Evolutionary conservation across 495 filamentous ascomycete species (phyloP).

Genomic region (Arthonia radiata): DNA sequence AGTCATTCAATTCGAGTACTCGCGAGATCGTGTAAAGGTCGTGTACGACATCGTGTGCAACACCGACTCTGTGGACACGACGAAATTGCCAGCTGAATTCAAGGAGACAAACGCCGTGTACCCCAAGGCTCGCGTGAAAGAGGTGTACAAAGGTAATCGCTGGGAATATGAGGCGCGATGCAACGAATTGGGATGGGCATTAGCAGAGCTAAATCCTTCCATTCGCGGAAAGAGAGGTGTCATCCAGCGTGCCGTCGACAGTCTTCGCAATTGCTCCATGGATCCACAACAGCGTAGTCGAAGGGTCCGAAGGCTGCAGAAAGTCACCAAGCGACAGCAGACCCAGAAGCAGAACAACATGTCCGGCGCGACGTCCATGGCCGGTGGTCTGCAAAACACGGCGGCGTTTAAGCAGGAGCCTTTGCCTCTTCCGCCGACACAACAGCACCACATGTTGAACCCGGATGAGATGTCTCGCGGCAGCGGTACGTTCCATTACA

Average conservation of each 20-base stretch:
- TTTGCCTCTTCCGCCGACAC: too few species aligned
- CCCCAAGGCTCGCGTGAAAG: slow-evolving; percentile 78
- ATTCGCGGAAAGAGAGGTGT: slow-evolving; percentile 80
- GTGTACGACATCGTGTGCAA: slow-evolving; percentile 97
- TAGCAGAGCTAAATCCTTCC: slow-evolving; percentile 77
- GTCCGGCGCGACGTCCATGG: too few species aligned
- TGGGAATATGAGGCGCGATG: slow-evolving; percentile 94
- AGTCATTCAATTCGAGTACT: slow-evolving; percentile 98
- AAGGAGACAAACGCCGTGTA: slow-evolving; percentile 97
- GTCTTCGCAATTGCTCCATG: slow-evolving; percentile 97
- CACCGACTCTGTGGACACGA: slow-evolving; percentile 85
- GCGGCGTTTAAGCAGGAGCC: too few species aligned
- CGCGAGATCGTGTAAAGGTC: slow-evolving; percentile 93
- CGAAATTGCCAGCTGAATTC: slow-evolving; percentile 64
- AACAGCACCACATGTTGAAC: too few species aligned
- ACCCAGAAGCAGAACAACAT: slow-evolving; percentile 23
- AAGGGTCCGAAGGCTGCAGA: slow-evolving; percentile 80
- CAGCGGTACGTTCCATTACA: too few species aligned
- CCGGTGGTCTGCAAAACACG: too few species aligned
- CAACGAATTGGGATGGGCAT: slow-evolving; percentile 91
- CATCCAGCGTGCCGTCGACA: slow-evolving; percentile 92
- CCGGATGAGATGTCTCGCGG: too few species aligned
- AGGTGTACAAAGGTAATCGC: slow-evolving; percentile 85
- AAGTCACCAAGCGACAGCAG: slow-evolving; percentile 53
- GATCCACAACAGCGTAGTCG: slow-evolving; percentile 74